Evolutionary conservation across 148 eudicot genomes (phyloP).

Genomic region (Persicaria maculosa): DNA sequence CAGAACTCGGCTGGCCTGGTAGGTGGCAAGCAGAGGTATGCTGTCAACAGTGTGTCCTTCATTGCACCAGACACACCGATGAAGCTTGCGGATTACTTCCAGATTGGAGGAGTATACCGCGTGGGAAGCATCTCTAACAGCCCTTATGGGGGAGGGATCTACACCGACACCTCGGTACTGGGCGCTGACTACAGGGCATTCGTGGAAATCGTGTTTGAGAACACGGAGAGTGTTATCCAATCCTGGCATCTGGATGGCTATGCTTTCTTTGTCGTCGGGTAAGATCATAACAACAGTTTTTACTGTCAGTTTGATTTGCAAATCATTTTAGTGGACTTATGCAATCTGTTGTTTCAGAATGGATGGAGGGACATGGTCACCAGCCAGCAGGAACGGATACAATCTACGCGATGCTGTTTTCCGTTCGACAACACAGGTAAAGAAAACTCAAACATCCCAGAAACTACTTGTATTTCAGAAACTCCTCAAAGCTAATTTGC

Average conservation of each 20-base stretch:
- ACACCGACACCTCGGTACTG: slow-evolving; percentile 59
- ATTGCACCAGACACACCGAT: slow-evolving; percentile 67
- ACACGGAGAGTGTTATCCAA: slow-evolving; percentile 46
- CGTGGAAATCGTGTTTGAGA: slow-evolving; percentile 71
- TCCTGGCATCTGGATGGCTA: slow-evolving; percentile 88
- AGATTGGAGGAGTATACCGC: slow-evolving; percentile 51
- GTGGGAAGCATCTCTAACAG: slow-evolving; percentile 60
- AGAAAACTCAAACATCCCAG: background rate
- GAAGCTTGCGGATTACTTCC: slow-evolving; percentile 69
- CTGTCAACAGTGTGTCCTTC: slow-evolving; percentile 60
- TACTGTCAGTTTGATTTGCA: background rate
- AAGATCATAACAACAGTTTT: slow-evolving; percentile 10
- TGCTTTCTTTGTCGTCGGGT: slow-evolving; percentile 81
- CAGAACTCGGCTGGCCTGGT: slow-evolving; percentile 37
- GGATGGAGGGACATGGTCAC: slow-evolving; percentile 65
- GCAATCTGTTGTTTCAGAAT: slow-evolving; percentile 33
- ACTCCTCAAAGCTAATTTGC: background rate
- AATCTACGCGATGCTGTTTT: slow-evolving; percentile 63
- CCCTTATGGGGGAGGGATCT: slow-evolving; percentile 29
- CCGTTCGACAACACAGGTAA: slow-evolving; percentile 76
- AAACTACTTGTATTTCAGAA: background rate
- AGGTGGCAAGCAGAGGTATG: slow-evolving; percentile 67
- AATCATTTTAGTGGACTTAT: background rate
- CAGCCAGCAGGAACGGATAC: slow-evolving; percentile 42
- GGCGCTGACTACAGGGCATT: slow-evolving; percentile 50